Base-by-base conservation (phyloP, 495 filamentous ascomycete genomes). In the Sordaria brevicollis region DNA sequence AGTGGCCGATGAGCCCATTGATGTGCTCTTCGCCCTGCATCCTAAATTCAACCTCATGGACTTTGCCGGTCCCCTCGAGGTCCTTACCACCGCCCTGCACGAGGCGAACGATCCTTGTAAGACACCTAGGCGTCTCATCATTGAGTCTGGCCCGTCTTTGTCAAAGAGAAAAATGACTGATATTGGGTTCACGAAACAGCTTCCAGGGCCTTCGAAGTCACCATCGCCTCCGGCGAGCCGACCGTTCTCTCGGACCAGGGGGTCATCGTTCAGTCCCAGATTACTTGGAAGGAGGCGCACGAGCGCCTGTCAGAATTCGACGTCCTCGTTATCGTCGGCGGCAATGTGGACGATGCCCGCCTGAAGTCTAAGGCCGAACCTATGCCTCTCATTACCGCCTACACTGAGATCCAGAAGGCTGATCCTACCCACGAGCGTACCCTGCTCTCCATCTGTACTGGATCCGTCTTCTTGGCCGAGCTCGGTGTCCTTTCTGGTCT, bases 381-480 rank as follows among this genome's bases (percentile, higher is more conserved):
- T 34, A 79, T 91, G 67, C 76, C 80, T 66, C 80, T 90, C 72
- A 89, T 91, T 85, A 81, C 83, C 66, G 87, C 88, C 70, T 92
- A 85, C 74, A 83, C 87, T 69, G 87, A 90, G 74, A 78, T 92
- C 66, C 90, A 92, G 79, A 82, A 86, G 76, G 85, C 83, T 68
- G 87, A 91, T 73, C 89, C 90, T 1, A 82, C 79, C 74, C 87
- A 87, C 71, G 90, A 92, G 81, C 89, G 92, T 65, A 89, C 91
- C 4, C 75, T 94, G 69, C 81, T 93, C 72, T 91, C 90, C 69
- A 81, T 96, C 81, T 92, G 89, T 82, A 93, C 90, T 34, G 92
- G 91, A 17, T 86, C 87, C 36, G 83, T 93, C 34, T 81, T 94
- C 72, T 84, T 94, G 31, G 92, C 89, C 43, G 81, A 90, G 70